Conservation (phyloP, 2,329 filamentous ascomycete species). For the Fusarium sp. region DNA sequence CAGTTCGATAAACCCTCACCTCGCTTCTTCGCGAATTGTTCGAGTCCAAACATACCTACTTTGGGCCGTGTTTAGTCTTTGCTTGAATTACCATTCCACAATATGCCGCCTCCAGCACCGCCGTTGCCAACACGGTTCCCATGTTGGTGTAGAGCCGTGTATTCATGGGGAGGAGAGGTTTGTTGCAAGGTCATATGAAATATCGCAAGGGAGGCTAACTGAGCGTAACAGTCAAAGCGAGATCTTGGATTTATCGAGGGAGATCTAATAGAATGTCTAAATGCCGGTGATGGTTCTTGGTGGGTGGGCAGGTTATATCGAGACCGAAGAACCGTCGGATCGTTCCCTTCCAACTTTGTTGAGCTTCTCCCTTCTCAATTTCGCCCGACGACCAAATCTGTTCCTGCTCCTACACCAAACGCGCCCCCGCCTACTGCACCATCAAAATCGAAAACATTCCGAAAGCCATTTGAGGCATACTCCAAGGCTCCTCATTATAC, state of each 20-base stretch:
- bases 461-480: constrained; percentile 77
- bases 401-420: constrained; percentile 69
- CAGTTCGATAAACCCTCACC: constrained; percentile 32
- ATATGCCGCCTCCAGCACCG: constrained; percentile 68
- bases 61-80: constrained; percentile 20
- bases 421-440: constrained; percentile 67
- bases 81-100: constrained; percentile 38
- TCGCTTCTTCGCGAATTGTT: constrained; percentile 30
- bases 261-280: constrained; percentile 97
- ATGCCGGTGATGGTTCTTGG: constrained; percentile 97
- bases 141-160: constrained; percentile 91
- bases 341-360: constrained; percentile 98
- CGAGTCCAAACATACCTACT: constrained; percentile 22
- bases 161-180: constrained; percentile 93
- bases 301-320: constrained; percentile 94
- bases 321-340: constrained; percentile 89
- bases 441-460: constrained; percentile 73
- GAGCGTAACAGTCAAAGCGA: constrained; percentile 76
- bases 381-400: constrained; percentile 76
- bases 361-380: constrained; percentile 88
- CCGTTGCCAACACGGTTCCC: constrained; percentile 83
- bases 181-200: constrained; percentile 28
- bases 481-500: constrained; percentile 75
- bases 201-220: constrained; percentile 40
- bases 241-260: constrained; percentile 98